phyloP scores from a whole-genome alignment of 169 alveolate species.

The Besnoitia besnoiti region DNA sequence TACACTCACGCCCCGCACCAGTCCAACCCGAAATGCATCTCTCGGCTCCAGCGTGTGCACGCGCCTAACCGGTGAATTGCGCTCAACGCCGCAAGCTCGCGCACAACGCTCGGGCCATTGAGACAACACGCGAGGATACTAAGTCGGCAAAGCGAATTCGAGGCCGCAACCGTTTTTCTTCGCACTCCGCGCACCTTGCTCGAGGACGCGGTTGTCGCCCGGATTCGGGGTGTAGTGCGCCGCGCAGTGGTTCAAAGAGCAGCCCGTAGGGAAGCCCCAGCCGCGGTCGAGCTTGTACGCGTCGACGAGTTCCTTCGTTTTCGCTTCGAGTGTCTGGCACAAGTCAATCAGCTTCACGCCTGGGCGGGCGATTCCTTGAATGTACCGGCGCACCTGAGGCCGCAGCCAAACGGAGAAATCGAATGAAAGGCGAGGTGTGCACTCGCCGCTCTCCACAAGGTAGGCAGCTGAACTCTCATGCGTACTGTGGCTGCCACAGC shows the following conservation, averaged over 20 bases:
- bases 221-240: slow-evolving; percentile 99
- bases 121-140: too few relatives aligned
- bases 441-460: too few relatives aligned
- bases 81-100: too few relatives aligned
- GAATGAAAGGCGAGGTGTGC: background rate
- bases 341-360: slow-evolving; percentile 95
- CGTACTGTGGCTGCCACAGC: too few relatives aligned
- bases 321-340: slow-evolving; percentile 95
- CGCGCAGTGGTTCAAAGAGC: slow-evolving; percentile 96
- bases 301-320: slow-evolving; percentile 93
- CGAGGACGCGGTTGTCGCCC: slow-evolving; percentile 61
- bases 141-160: too few relatives aligned
- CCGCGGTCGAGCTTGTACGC: slow-evolving; percentile 97
- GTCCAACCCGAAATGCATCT: too few relatives aligned
- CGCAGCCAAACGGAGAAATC: background rate
- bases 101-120: too few relatives aligned
- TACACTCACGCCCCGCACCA: too few relatives aligned
- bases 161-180: too few relatives aligned
- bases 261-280: slow-evolving; percentile 99
- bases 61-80: too few relatives aligned
- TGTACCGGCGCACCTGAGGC: slow-evolving; percentile 89
- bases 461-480: too few relatives aligned
- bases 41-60: too few relatives aligned
- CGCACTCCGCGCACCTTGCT: slow-evolving; percentile 62
- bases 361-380: slow-evolving; percentile 86